Evolutionary conservation across 257 asterid species (phyloP).

Genomic region (Lycium ferocissimum): DNA sequence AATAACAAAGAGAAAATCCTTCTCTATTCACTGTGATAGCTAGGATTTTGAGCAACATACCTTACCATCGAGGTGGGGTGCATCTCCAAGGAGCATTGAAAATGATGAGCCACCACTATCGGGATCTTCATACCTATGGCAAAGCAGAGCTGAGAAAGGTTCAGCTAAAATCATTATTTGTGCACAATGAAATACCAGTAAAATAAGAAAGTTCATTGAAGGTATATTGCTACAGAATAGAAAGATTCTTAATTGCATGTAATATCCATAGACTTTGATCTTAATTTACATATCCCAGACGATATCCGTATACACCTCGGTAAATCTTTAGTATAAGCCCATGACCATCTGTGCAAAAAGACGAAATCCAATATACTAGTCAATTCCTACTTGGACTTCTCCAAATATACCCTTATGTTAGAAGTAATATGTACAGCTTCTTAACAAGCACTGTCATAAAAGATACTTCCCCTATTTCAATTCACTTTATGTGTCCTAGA

Average conservation of each 20-base stretch:
- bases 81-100: conserved; percentile 95
- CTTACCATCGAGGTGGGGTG: conserved; percentile 94
- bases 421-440: background rate
- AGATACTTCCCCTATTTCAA: no score
- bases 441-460: background rate
- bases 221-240: conserved; percentile 3
- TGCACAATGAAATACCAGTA: background rate
- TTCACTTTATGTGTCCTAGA: no score
- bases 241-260: background rate
- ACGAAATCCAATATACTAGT: background rate
- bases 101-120: conserved; percentile 92
- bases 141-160: conserved; percentile 21
- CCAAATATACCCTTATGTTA: background rate
- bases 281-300: conserved; percentile 1
- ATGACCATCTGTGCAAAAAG: background rate
- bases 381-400: background rate
- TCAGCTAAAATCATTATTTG: conserved; percentile 5
- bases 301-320: background rate
- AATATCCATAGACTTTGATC: background rate
- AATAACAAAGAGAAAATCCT: background rate
- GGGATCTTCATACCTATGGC: conserved; percentile 73
- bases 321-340: background rate
- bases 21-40: conserved; percentile 12
- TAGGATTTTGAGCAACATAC: conserved; percentile 47
- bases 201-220: conserved; percentile 15